A percentile compares a stretch with the other conserved stretches of the same genome.
Conservation (phyloP, 768 basidiomycete genomes). For the Boletus sp. region DNA sequence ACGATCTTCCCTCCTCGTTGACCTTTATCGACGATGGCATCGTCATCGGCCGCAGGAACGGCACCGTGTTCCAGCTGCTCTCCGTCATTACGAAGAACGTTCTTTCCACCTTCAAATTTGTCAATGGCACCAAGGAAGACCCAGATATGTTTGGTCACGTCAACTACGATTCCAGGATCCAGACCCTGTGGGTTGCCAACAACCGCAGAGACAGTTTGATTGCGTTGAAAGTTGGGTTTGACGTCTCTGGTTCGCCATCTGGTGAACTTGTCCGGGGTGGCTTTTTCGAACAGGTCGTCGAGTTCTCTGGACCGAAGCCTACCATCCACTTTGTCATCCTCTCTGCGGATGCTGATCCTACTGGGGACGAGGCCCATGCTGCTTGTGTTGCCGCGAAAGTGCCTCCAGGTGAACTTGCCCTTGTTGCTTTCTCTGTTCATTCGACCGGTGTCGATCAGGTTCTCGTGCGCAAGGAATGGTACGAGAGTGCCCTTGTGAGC, state of each 20-base stretch:
- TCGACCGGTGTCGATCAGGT: slow-evolving; percentile 87
- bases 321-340: slow-evolving; percentile 89
- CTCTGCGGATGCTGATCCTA: slow-evolving; percentile 78
- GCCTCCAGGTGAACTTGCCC: slow-evolving; percentile 67
- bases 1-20: slow-evolving; percentile 77
- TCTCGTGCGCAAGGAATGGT: slow-evolving; percentile 83
- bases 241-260: slow-evolving; percentile 50
- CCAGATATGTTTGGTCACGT: slow-evolving; percentile 86
- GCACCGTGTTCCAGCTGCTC: slow-evolving; percentile 79
- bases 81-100: slow-evolving; percentile 71
- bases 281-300: slow-evolving; percentile 77
- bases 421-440: slow-evolving; percentile 88
- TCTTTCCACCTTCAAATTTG: slow-evolving; percentile 75
- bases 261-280: slow-evolving; percentile 62
- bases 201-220: slow-evolving; percentile 81
- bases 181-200: slow-evolving; percentile 86
- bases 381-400: slow-evolving; percentile 83
- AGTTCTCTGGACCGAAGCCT: slow-evolving; percentile 79
- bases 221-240: slow-evolving; percentile 71
- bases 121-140: slow-evolving; percentile 67
- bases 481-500: slow-evolving; percentile 58
- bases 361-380: slow-evolving; percentile 78
- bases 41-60: slow-evolving; percentile 78
- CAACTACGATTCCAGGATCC: slow-evolving; percentile 79
- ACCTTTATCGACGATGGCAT: slow-evolving; percentile 86